Evolutionary conservation across 805 yeast species (phyloP), one percentile per base, ranked within the genome.

Genomic region (Grigorovia humatica): DNA sequence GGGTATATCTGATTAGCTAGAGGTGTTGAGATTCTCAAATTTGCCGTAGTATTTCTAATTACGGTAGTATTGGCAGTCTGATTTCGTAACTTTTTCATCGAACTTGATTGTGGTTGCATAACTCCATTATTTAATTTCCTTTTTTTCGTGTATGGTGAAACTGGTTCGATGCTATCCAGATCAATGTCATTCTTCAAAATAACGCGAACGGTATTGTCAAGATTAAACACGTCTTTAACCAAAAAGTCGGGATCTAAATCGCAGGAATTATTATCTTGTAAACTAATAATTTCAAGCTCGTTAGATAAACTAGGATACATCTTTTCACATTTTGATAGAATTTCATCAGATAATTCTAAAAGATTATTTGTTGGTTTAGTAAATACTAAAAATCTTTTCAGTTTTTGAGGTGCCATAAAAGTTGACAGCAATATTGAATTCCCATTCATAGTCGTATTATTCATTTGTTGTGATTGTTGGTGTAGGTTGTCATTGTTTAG

Each of bases 161-260:
- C 59, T n/a, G 59, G 57, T 13, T 54, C 50, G 11, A 55, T 48
- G 4, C 60, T 61, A 15, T 63, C 60, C 0, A 70, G 50, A 44
- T 62, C 66, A 41, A 76, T 52, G 32, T 77, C 80, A 45, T 68
- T 63, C 30, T 66, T 66, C 29, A 78, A 57, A 2, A 78, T 56
- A 1, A 78, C 81, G 43, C 76, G 66, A 9, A 80, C 75, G 4
- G 74, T 66, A 52, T 73, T 76, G 52, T 70, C 74, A 13, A 68
- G 65, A 49, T 74, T 79, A 59, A 87, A 85, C 6, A 85, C 82
- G 58, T 85, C 87, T 9, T 75, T 75, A 0, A 81, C 83, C 2
- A 66, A 54, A 56, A 81, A 86, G 54, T 85, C 95, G 0, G 90
- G 90, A 64, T 87, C 96, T 52, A 87, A 68, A 62, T 87, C 95